Evolutionary conservation across 352 stramenopile species (phyloP), one percentile per base, ranked within the genome.

Genomic region (Globisporangium polare): DNA sequence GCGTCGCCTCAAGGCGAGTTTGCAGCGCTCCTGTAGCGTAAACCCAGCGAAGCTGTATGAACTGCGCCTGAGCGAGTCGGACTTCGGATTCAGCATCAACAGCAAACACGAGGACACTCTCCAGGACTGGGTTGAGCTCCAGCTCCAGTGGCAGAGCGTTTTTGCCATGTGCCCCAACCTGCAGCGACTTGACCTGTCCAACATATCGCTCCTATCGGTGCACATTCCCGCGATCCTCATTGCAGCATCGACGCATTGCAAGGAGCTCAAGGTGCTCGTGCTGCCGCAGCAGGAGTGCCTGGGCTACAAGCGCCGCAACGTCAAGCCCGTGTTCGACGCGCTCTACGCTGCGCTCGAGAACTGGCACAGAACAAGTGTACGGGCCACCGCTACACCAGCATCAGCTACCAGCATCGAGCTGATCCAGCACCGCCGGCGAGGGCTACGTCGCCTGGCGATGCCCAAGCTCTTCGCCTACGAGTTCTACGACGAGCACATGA

Each of bases 391-490:
- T 29, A 9, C 35, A 27, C 5, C 29, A 5, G 1, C 10, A 4
- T 49, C 53, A 15, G 2, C 24, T 8, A n/a, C 18, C 17, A 41
- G 24, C 10, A 20, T 24, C 4, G 31, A 55, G 37, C 41, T 43
- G 26, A 29, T 33, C 8, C 3, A 26, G 18, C 26, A 53, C 4
- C 60, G 47, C 12, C 50, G 52, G 47, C 45, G 58, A 41, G 61
- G 68, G 9, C 60, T 75, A 46, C 63, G 45, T 33, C 67, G 60
- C 49, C 61, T 75, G 9, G 63, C 63, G 5, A 68, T 75, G n/a
- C 69, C 69, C 13, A 68, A 64, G 20, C 39, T 76, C 20, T 76
- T 68, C 60, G 62, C 69, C 10, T 71, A 67, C 26, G 69, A 76
- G 62, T 67, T 66, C 54, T 52, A 66, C 9, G 63, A 71, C 24